These are phyloP conservation scores for Acer saccharum DNA, from an alignment of 345 rosid genomes.

Conservation along the genomic window DNA sequence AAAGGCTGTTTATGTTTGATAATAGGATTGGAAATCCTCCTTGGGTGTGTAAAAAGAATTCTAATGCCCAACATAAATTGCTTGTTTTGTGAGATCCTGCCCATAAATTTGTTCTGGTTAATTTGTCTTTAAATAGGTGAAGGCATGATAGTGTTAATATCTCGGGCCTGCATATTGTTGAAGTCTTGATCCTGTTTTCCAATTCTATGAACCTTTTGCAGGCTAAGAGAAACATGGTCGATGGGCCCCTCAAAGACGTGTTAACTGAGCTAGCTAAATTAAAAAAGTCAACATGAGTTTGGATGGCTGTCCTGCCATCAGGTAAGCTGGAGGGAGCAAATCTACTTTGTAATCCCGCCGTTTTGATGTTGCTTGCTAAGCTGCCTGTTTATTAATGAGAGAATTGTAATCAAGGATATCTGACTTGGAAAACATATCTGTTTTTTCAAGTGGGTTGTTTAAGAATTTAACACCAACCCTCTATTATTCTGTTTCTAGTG, in stretches of 20 bases:
- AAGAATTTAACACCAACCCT: no score
- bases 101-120: no score
- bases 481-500: no score
- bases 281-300: conserved; percentile 25
- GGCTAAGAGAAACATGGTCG: conserved; percentile 41
- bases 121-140: no score
- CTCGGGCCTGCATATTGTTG: neutral
- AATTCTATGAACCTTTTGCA: conserved; percentile 22
- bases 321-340: neutral
- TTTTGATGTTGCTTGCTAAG: neutral
- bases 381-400: conserved; percentile 2
- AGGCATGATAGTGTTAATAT: no score
- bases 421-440: no score
- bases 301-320: neutral
- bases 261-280: conserved; percentile 40
- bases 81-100: no score
- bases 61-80: no score
- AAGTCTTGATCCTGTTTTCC: neutral
- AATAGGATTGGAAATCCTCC: neutral
- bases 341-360: neutral
- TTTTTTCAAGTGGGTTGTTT: no score
- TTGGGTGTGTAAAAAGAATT: neutral
- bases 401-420: no score
- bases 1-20: neutral
- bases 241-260: conserved; percentile 42